A percentile compares a stretch with the other conserved stretches of the same genome.
Evolutionary conservation across 768 basidiomycete species (phyloP).

Genomic region (Nidularia sp.): DNA sequence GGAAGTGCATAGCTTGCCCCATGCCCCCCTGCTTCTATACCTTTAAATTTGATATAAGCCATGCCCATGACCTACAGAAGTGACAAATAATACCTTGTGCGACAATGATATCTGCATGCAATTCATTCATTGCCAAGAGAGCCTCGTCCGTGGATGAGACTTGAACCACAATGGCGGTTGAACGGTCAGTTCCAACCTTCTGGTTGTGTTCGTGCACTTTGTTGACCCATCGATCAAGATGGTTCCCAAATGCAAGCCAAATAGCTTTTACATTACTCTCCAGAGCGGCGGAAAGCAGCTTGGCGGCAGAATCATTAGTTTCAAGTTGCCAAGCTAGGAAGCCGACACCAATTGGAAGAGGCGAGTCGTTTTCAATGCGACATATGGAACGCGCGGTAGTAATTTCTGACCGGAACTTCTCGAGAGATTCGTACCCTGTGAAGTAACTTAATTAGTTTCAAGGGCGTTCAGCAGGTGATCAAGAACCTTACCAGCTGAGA

Average conservation of each 20-base stretch:
- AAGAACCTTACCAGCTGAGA: constrained; percentile 47
- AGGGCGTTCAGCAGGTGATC: background rate
- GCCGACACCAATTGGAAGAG: constrained; percentile 67
- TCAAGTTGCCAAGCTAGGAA: constrained; percentile 68
- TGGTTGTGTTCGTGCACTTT: constrained; percentile 54
- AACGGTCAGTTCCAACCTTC: constrained; percentile 29
- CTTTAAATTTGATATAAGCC: constrained; percentile 27
- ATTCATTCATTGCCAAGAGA: constrained; percentile 53
- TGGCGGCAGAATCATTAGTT: constrained; percentile 27
- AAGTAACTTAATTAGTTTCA: background rate
- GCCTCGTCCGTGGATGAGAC: constrained; percentile 61
- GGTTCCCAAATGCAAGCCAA: constrained; percentile 71
- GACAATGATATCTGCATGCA: constrained; percentile 71
- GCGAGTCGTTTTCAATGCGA: constrained; percentile 22
- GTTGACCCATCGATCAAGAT: constrained; percentile 56
- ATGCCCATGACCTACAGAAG: constrained; percentile 1
- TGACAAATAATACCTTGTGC: constrained; percentile 57
- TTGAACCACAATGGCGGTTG: constrained; percentile 60
- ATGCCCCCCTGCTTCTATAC: constrained; percentile 80
- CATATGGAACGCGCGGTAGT: constrained; percentile 45
- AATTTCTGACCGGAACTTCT: constrained; percentile 47
- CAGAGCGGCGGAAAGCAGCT: constrained; percentile 46
- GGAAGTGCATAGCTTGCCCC: constrained; percentile 55
- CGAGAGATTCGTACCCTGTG: constrained; percentile 43
- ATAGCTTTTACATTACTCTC: constrained; percentile 56